phyloP scores from a whole-genome alignment of 345 rosid species.

The Salix purpurea region DNA sequence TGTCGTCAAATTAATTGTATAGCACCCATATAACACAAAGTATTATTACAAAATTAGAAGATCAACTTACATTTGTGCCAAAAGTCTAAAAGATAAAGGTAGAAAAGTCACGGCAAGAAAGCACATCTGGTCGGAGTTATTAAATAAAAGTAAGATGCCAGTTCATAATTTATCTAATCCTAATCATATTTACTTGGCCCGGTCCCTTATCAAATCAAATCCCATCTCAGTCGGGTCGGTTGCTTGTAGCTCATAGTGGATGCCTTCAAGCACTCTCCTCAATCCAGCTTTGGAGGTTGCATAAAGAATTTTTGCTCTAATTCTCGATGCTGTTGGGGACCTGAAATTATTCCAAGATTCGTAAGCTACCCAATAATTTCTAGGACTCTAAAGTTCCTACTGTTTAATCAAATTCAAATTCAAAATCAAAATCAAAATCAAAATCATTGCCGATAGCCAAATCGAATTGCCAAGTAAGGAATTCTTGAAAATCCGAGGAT shows the following conservation, averaged over 20 bases:
- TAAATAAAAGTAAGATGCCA: conserved; percentile 29
- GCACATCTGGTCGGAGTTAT: conserved; percentile 37
- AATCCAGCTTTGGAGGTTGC: conserved; percentile 87
- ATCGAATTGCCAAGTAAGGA: background rate
- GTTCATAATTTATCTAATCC: background rate
- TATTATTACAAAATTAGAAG: conserved; percentile 30
- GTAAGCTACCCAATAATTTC: background rate
- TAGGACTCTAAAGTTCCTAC: background rate
- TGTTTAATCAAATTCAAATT: background rate
- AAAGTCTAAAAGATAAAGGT: conserved; percentile 4
- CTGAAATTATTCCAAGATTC: conserved; percentile 24
- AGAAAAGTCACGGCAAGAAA: background rate
- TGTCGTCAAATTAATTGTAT: background rate
- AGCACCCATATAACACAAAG: conserved; percentile 11
- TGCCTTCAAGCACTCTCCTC: conserved; percentile 82
- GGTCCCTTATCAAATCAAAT: conserved; percentile 69
- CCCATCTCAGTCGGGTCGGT: conserved; percentile 98
- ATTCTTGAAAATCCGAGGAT: background rate
- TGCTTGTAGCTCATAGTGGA: conserved; percentile 91
- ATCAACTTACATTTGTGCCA: conserved; percentile 31
- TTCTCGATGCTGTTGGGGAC: conserved; percentile 81
- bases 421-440: background rate
- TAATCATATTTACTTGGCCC: conserved; percentile 50
- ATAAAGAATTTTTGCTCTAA: conserved; percentile 79
- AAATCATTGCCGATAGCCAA: background rate